Base-by-base conservation (phyloP, 2,329 filamentous ascomycete genomes). In the Boeremia lycopersici region DNA sequence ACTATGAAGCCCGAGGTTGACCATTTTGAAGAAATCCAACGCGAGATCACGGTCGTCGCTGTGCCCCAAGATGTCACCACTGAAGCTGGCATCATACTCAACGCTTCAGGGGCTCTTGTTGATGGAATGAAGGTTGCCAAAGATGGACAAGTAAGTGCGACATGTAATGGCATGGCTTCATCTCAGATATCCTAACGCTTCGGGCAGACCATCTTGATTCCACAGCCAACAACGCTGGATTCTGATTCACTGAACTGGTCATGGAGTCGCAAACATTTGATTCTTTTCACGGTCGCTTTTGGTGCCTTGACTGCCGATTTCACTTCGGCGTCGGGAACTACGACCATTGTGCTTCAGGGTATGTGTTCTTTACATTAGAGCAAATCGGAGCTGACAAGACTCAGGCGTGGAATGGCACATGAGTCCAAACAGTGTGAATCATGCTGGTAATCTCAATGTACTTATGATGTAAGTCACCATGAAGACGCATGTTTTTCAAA, bases 191-290 rank as follows among this genome's bases (percentile, higher is more conserved):
- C 5, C 34, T 36, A 15, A 36, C 19, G 19, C 19, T 23, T 17
- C 6, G n/a, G 17, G 15, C 15, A 52, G 39, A 52, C 48, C 11
- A 29, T 52, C n/a, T 29, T 52, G 23, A 56, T 71, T 10, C 71
- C 70, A 13, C 60, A 66, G 33, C 72, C 70, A 6, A 64, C 63
- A 3, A 56, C 61, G 28, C 4, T 17, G 9, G 60, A 64, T 28
- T 54, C 59, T 31, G 72, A 74, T 52, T 72, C 70, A 8, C 57
- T 74, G 11, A 74, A 72, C 41, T 75, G 72, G 72, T 65, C 63
- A 6, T 64, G 57, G 59, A 39, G 19, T 4, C 65, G 66, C 56
- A 71, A 71, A 36, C 63, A 69, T 42, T 15, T 53, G 8, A 52
- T 71, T 5, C 51, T 70, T 3, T 38, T 62, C 9, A 56, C 62